Base-by-base conservation (phyloP, 2,329 filamentous ascomycete species). In the Fusarium verticillioides region DNA sequence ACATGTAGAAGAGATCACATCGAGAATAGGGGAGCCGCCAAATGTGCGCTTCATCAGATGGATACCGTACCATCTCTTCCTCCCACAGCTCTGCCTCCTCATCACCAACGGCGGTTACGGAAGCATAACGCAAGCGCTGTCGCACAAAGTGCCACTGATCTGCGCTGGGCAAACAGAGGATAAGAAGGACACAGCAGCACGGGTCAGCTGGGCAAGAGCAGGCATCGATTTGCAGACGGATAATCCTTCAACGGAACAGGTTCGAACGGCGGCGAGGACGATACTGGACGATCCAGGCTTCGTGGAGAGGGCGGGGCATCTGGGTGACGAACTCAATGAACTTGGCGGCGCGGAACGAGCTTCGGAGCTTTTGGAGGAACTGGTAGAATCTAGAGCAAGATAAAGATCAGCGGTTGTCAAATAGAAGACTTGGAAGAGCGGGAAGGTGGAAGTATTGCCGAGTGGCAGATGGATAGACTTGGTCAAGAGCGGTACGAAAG, bases 21-120 rank as follows among this genome's bases (percentile, higher is more conserved):
- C 66, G 1, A 63, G 67, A 40, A 47, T 79, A 5, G 73, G 74
- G n/a, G 54, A 71, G 2, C 54, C 76, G 1, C 30, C 54, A 15
- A 81, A 82, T 34, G 77, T 82, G 9, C 75, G 74, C 9, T 81
- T 79, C 42, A 75, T 80, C 8, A 75, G 75, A 32, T 84, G 80
- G 79, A 75, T 83, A 23, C 82, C 82, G 6, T 83, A 83, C 52
- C 75, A 81, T 36, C 59, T 79, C 8, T 76, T 84, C 5, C 77
- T 83, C 2, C 81, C 81, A 1, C 79, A 78, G 23, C 77, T 82
- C 6, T 69, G 73, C 10, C 74, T 83, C 9, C 75, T 83, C 21
- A 77, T 83, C 47, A 82, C 81, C 7, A 83, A 83, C 23, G 81
- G 81, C 10, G 81, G 81, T 4, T 83, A 83, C 40, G 81, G 81